These are phyloP conservation scores for Pestalotiopsis sp. DNA, from an alignment of 2,329 filamentous ascomycete species.

Conservation along the genomic window DNA sequence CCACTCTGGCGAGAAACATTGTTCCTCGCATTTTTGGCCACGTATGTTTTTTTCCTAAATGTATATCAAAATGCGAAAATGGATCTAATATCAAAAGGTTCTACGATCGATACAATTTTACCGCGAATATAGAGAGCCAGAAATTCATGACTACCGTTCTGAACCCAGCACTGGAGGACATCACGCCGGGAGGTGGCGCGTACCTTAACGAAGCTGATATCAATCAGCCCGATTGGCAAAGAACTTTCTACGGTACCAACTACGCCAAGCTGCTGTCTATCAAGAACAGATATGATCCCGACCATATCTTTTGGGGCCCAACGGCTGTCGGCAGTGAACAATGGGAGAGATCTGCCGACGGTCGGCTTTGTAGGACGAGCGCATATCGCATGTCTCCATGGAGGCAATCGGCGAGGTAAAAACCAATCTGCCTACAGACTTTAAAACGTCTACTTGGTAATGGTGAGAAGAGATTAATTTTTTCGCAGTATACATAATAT, in stretches of 20 bases:
- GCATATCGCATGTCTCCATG: not conserved
- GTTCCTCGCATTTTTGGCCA: constrained; percentile 24
- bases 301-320: constrained; percentile 39
- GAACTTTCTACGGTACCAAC: constrained; percentile 36
- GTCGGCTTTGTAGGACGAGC: constrained; percentile 36
- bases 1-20: constrained; percentile 34
- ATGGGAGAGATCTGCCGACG: constrained; percentile 40
- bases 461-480: no score
- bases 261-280: constrained; percentile 34
- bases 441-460: no score
- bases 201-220: constrained; percentile 46
- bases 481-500: no score
- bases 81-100: not conserved
- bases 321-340: constrained; percentile 44
- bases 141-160: constrained; percentile 23
- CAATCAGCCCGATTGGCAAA: constrained; percentile 31
- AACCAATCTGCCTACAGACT: no score
- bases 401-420: no score
- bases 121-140: constrained; percentile 20
- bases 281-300: constrained; percentile 45
- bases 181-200: constrained; percentile 22
- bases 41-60: constrained; percentile 19
- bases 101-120: not conserved
- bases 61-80: constrained; percentile 16
- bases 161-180: constrained; percentile 16